Percentiles rank a stretch among this genome's conserved stretches.
These are phyloP conservation scores for Elaeagnus macrophylla DNA, from an alignment of 306 rosid genomes.

Conservation along the genomic window DNA sequence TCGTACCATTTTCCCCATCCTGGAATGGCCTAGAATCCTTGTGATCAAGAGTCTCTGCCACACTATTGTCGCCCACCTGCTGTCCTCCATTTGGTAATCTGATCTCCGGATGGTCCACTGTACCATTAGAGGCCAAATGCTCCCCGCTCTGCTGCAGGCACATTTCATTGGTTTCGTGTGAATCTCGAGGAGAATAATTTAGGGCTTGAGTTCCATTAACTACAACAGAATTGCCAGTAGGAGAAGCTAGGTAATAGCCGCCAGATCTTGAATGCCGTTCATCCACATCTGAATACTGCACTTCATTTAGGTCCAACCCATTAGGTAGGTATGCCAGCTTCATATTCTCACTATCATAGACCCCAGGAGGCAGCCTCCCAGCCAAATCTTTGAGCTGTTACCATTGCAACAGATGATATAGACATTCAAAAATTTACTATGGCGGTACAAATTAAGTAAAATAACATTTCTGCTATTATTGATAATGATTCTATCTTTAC, in stretches of 20 bases:
- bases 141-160: constrained; percentile 31
- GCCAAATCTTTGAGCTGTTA: constrained; percentile 88
- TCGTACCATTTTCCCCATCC: constrained; percentile 41
- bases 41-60: constrained; percentile 47
- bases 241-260: constrained; percentile 51
- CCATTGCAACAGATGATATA: constrained; percentile 17
- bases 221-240: constrained; percentile 39
- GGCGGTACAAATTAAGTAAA: too few relatives aligned
- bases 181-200: constrained; percentile 30
- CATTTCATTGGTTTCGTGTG: constrained; percentile 36
- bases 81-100: constrained; percentile 40
- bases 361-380: constrained; percentile 85
- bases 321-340: constrained; percentile 46
- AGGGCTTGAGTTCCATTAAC: constrained; percentile 29
- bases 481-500: too few relatives aligned
- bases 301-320: constrained; percentile 58
- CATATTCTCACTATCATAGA: constrained; percentile 51
- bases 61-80: constrained; percentile 35
- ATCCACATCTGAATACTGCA: constrained; percentile 35
- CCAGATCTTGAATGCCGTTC: constrained; percentile 48
- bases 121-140: constrained; percentile 31
- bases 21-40: constrained; percentile 54
- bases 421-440: neutral
- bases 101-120: constrained; percentile 23
- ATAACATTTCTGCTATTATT: too few relatives aligned